phyloP scores from a whole-genome alignment of 306 rosid genomes.

The Begonia masoniana region DNA sequence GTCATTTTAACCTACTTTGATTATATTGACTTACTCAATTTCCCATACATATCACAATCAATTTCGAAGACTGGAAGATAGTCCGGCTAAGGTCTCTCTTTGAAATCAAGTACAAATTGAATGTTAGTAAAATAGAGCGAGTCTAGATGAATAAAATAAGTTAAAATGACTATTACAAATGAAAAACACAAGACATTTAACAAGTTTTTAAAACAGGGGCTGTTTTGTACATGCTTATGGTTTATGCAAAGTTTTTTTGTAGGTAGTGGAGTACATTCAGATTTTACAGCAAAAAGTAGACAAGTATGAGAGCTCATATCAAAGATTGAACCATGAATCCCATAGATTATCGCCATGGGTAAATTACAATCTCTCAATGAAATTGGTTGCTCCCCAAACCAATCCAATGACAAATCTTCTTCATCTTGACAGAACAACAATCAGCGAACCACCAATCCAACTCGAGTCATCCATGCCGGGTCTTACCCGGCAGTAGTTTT shows the following conservation, averaged over 20 bases:
- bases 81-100: too few relatives aligned
- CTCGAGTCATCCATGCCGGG: slow-evolving; percentile 33
- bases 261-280: slow-evolving; percentile 93
- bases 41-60: too few relatives aligned
- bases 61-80: too few relatives aligned
- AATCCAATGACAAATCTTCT: slow-evolving; percentile 13
- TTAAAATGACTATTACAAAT: too few relatives aligned
- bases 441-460: slow-evolving; percentile 43
- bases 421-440: slow-evolving; percentile 44
- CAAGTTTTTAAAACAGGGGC: slow-evolving; percentile 2
- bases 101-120: too few relatives aligned
- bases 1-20: too few relatives aligned
- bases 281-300: slow-evolving; percentile 82
- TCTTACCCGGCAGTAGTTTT: slow-evolving; percentile 47
- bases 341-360: slow-evolving; percentile 68
- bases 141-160: too few relatives aligned
- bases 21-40: too few relatives aligned
- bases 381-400: too few relatives aligned
- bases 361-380: too few relatives aligned
- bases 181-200: not conserved
- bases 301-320: slow-evolving; percentile 64
- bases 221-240: too few relatives aligned
- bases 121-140: too few relatives aligned
- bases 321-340: slow-evolving; percentile 64
- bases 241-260: not conserved